Evolutionary conservation across 2,329 filamentous ascomycete species (phyloP).

Genomic region (Fusarium metavorans): DNA sequence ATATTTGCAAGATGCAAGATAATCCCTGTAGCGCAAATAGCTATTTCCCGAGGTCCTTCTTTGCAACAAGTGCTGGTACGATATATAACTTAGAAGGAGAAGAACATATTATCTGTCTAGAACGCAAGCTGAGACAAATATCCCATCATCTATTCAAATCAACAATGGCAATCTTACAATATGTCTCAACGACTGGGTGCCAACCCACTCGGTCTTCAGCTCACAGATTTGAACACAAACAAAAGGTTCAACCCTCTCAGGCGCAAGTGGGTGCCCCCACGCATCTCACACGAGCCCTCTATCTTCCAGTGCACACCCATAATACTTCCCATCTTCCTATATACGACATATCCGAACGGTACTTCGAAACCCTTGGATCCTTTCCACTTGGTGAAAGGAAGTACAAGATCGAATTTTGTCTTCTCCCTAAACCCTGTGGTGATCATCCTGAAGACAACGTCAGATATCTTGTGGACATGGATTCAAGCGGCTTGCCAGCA

Average conservation of each 20-base stretch:
- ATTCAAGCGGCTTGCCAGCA: not conserved
- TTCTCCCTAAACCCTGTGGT: conserved; percentile 20
- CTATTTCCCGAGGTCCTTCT: not conserved
- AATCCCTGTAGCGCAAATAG: not conserved
- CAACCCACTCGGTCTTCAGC: not conserved
- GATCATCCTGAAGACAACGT: not conserved
- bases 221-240: not conserved
- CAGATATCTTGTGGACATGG: conserved; percentile 5
- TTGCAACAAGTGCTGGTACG: not conserved
- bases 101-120: not conserved
- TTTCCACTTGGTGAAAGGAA: not conserved
- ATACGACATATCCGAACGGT: conserved; percentile 10
- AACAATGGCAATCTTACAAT: not conserved
- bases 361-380: not conserved
- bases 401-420: conserved; percentile 15
- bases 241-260: not conserved
- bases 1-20: not conserved
- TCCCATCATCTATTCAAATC: not conserved
- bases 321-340: not conserved
- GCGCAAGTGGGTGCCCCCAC: not conserved
- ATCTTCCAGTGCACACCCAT: conserved; percentile 2
- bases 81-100: not conserved
- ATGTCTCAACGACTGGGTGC: not conserved
- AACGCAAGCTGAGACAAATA: not conserved
- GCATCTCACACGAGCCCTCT: not conserved